Evolutionary conservation across 352 stramenopile species (phyloP).

Genomic region (Globisporangium nunn): DNA sequence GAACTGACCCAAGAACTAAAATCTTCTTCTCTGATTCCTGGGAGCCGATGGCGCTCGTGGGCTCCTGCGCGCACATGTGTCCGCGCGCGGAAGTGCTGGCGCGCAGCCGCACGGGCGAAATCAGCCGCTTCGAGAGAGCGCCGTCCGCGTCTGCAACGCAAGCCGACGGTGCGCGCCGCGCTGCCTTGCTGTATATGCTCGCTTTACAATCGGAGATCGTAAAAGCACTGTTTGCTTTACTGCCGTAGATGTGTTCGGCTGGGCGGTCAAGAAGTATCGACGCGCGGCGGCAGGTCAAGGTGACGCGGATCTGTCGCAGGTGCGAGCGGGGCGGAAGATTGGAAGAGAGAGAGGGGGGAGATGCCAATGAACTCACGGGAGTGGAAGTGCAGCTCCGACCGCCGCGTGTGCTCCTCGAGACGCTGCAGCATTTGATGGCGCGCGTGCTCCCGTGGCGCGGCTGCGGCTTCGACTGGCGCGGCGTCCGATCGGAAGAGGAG

Average conservation of each 20-base stretch:
- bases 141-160: neutral
- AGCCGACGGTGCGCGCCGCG: neutral
- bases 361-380: neutral
- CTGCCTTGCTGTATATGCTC: neutral
- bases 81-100: conserved; percentile 22
- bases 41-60: neutral
- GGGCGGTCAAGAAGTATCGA: conserved; percentile 48
- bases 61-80: conserved; percentile 27
- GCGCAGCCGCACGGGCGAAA: conserved; percentile 24
- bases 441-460: conserved; percentile 25
- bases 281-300: conserved; percentile 35
- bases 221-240: too few species aligned
- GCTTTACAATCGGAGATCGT: too few species aligned
- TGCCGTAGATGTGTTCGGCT: conserved; percentile 8
- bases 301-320: conserved; percentile 12
- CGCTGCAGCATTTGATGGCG: conserved; percentile 37
- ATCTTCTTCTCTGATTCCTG: too few species aligned
- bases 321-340: neutral
- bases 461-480: conserved; percentile 24
- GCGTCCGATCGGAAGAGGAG: neutral
- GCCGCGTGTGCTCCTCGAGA: conserved; percentile 25
- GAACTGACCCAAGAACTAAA: too few species aligned
- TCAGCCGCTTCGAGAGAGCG: conserved; percentile 40
- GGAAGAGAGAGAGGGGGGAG: neutral
- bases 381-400: conserved; percentile 21